Percentiles rank a stretch among this genome's conserved stretches.
These are phyloP conservation scores for Gliomastix tumulicola DNA, from an alignment of 2,329 filamentous ascomycete species.

Conservation along the genomic window DNA sequence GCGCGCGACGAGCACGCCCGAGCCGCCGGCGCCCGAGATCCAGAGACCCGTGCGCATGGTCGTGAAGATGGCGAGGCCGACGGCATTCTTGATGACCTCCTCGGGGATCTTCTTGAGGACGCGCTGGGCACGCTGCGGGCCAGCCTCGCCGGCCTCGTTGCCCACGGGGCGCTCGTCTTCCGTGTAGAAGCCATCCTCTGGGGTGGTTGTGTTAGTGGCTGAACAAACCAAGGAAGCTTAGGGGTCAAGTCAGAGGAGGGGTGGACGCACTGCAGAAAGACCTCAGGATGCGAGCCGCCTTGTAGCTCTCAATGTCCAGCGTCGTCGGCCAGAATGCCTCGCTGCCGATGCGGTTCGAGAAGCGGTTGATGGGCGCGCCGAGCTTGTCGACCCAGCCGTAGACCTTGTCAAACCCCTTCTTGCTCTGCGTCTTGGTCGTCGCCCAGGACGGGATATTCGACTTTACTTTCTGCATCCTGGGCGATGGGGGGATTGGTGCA, in stretches of 20 bases:
- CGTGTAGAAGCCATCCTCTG: conserved; percentile 47
- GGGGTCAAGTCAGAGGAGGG: conserved; percentile 5
- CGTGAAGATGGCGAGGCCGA: conserved; percentile 65
- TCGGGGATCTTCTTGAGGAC: conserved; percentile 46
- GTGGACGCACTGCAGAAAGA: conserved; percentile 72
- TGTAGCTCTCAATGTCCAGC: conserved; percentile 82
- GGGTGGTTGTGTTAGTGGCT: not conserved
- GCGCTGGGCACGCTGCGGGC: conserved; percentile 29
- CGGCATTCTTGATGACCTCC: conserved; percentile 55
- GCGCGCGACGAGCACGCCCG: conserved; percentile 56
- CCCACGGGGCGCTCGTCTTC: conserved; percentile 21
- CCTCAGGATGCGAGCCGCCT: conserved; percentile 74
- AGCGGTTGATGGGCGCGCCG: conserved; percentile 68
- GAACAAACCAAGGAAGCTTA: not conserved
- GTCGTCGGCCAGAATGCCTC: conserved; percentile 85
- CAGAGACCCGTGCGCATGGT: conserved; percentile 61
- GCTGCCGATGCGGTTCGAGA: conserved; percentile 71
- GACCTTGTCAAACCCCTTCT: conserved; percentile 68
- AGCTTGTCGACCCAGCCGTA: conserved; percentile 46
- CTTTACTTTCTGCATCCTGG: conserved; percentile 25
- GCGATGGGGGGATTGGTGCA: too few relatives aligned
- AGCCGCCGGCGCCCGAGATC: conserved; percentile 61
- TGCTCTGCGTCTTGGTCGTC: conserved; percentile 44
- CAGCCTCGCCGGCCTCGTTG: conserved; percentile 17
- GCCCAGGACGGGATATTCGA: conserved; percentile 39